Evolutionary conservation across 768 basidiomycete species (phyloP), one percentile per base, ranked within the genome.

Genomic region (Rhizopogon rudus): DNA sequence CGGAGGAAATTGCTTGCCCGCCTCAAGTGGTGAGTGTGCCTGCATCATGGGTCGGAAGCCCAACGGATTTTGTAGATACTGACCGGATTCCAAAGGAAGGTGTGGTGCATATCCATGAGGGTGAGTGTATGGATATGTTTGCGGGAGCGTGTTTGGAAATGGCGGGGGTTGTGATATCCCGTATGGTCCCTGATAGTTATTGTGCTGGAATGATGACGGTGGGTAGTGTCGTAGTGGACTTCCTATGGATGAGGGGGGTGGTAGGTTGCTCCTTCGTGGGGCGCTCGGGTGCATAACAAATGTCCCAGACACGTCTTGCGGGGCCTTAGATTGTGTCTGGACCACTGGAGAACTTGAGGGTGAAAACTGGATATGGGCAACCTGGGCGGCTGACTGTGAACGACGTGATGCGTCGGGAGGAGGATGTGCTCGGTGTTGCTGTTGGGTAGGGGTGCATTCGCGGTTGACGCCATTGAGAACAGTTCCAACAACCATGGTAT

Each of bases 101-200:
- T 71, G 75, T 43, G 72, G 71, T 20, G 69, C 57, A 58, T 73
- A 77, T 31, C 66, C 57, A 40, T 71, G 76, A 35, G 54, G n/a
- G 7, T 67, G 58, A 3, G 74, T 51, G 54, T 71, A 70, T 44
- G 73, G 57, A 53, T 77, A 57, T 3, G 57, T 54, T 28, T 62
- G 66, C 29, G 56, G 77, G 5, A 63, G 65, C 57, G 77, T 65
- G 33, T 55, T 70, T 53, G 54, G 55, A 43, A 55, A 55, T 6
- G 25, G 44, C 52, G 71, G 60, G 10, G 71, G 67, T 22, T 75
- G 78, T 60, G 79, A 68, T 66, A 79, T 70, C 62, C 73, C 66
- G 70, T 82, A 83, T 67, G 74, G 79, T 53, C 75, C 74, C 28
- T 71, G 63, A 56, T 75, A 78, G 61, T 62, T 63, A 28, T 63